These are phyloP conservation scores for Hymenotorrendiella dingleyae DNA, from an alignment of 2,329 filamentous ascomycete genomes.

Conservation along the genomic window DNA sequence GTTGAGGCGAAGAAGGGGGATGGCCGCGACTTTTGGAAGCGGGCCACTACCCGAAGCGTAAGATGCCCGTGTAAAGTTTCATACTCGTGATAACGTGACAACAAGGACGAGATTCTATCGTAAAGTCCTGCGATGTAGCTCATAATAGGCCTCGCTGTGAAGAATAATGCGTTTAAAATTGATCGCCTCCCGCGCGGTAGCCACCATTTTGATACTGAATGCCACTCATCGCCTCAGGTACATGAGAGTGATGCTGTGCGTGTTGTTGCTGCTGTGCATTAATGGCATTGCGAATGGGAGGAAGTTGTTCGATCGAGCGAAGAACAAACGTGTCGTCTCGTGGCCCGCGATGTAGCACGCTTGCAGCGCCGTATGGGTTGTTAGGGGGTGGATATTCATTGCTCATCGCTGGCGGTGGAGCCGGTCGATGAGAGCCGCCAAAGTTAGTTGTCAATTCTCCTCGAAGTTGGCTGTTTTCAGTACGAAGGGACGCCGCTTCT, in stretches of 20 bases:
- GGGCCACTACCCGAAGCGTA: no score
- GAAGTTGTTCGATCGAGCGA: slow-evolving; percentile 34
- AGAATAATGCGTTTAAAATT: slow-evolving; percentile 6
- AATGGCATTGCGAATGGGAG: slow-evolving; percentile 49
- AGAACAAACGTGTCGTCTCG: slow-evolving; percentile 33
- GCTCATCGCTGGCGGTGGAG: slow-evolving; percentile 7
- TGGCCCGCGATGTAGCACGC: slow-evolving; percentile 9
- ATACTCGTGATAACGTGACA: background rate
- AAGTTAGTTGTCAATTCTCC: slow-evolving; percentile 19
- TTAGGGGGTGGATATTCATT: slow-evolving; percentile 9
- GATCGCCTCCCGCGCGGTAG: slow-evolving; percentile 14
- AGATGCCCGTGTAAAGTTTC: no score
- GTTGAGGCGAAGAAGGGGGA: no score
- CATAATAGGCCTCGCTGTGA: no score
- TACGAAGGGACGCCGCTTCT: slow-evolving; percentile 38
- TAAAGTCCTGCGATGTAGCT: no score
- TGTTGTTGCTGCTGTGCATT: slow-evolving; percentile 19
- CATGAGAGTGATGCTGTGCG: no score
- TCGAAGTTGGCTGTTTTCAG: slow-evolving; percentile 28
- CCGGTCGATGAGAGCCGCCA: slow-evolving; percentile 12
- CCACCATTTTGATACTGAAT: slow-evolving; percentile 47
- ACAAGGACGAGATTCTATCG: no score
- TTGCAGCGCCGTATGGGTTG: slow-evolving; percentile 3
- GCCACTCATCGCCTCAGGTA: slow-evolving; percentile 61
- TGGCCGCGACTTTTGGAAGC: no score